These are phyloP conservation scores for Trifolium fragiferum DNA, from an alignment of 306 rosid species.

Conservation along the genomic window DNA sequence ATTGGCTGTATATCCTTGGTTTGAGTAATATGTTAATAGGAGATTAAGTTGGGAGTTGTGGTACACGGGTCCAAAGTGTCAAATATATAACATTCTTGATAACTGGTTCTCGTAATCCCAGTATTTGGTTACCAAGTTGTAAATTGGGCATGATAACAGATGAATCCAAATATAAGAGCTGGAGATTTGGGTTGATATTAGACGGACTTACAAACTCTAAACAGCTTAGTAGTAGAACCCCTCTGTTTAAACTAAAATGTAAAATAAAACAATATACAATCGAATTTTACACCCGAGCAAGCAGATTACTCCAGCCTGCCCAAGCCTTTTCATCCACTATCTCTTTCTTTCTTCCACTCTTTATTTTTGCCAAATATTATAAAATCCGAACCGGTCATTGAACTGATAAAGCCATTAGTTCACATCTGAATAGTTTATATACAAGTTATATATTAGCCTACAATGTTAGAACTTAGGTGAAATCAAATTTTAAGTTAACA, in stretches of 20 bases:
- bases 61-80: slow-evolving; percentile 11
- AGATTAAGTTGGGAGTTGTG: slow-evolving; percentile 34
- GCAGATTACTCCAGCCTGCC: slow-evolving; percentile 1
- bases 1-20: slow-evolving; percentile 10
- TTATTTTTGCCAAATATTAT: not conserved
- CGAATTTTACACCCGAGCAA: slow-evolving; percentile 22
- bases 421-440: not conserved
- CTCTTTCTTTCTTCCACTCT: not conserved
- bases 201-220: not conserved
- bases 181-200: slow-evolving; percentile 19
- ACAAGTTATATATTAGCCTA: not conserved
- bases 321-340: not conserved
- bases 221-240: not conserved
- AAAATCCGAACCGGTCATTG: not conserved
- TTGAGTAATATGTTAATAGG: not conserved
- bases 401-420: not conserved
- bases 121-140: slow-evolving; percentile 26
- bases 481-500: not conserved
- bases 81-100: slow-evolving; percentile 6
- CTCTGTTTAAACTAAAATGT: slow-evolving; percentile 10
- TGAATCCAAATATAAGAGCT: slow-evolving; percentile 20
- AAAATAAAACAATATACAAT: slow-evolving; percentile 8
- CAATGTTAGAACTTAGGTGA: not conserved
- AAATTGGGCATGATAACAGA: slow-evolving; percentile 4
- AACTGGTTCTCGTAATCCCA: slow-evolving; percentile 15